Evolutionary conservation across 139 green algal species (phyloP).

Genomic region (Picochlorum costavermella): DNA sequence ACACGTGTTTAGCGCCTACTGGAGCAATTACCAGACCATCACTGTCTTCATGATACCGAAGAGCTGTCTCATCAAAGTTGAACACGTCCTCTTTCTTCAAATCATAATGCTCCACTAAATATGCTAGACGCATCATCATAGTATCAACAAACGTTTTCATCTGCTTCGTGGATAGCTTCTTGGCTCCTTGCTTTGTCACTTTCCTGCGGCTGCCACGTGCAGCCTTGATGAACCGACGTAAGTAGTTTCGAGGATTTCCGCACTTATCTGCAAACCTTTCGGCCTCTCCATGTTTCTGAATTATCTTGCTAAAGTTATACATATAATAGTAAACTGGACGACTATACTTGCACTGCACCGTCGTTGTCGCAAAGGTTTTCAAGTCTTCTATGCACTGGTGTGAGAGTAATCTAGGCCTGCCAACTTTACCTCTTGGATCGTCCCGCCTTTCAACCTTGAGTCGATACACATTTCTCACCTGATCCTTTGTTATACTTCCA

Average conservation of each 20-base stretch:
- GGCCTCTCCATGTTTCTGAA: not conserved
- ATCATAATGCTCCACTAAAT: not conserved
- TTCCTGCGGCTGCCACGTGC: not conserved
- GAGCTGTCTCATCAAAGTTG: constrained; percentile 6
- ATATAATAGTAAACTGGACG: not conserved
- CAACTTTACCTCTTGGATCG: not conserved
- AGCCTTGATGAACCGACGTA: not conserved
- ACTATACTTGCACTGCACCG: not conserved
- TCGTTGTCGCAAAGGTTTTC: not conserved
- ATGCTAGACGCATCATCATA: not conserved
- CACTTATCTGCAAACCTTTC: not conserved
- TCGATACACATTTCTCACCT: not conserved
- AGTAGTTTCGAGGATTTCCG: not conserved
- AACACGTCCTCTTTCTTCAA: constrained; percentile 3
- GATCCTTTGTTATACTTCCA: not conserved
- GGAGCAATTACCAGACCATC: not conserved
- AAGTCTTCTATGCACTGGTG: not conserved
- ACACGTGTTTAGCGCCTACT: not conserved
- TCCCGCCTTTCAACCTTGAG: not conserved
- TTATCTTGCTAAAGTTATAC: not conserved
- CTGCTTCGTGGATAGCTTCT: not conserved
- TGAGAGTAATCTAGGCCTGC: not conserved
- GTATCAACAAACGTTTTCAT: not conserved
- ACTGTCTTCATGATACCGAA: not conserved
- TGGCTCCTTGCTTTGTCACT: not conserved